Base-by-base conservation (phyloP, 1,139 yeast species). In the Pneumocystis jirovecii region DNA sequence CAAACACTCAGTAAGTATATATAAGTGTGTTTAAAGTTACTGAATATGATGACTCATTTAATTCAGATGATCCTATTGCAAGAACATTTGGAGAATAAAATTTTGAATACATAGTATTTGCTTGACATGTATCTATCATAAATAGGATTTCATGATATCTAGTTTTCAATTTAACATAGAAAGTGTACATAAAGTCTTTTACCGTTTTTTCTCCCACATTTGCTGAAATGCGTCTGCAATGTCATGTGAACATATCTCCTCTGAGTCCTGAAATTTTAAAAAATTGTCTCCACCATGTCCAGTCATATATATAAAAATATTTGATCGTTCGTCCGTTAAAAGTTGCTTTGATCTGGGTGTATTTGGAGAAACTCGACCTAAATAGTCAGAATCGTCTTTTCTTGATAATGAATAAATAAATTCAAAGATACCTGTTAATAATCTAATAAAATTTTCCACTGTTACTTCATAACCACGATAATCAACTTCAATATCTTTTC, bases 281-380 rank as follows among this genome's bases (percentile, higher is more conserved):
- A 93, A 93, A 75, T 93, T 97, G 72, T 91, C 90, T 65, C 99
- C 99, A 19, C 99, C 99, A 76, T 93, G 99, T 19, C 99, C 99
- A 0, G 98, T 95, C 85, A 93, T 82, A 75, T 95, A 93, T 57
- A 93, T 87, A 75, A 93, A 89, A 64, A 93, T 89, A 74, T 93
- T 93, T 29, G 96, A 89, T 73, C 90, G 85, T 73, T 91, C 97
- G 76, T 93, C 97, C 0, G 97, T 90, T 69, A 91, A 78, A 61
- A 93, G 79, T 70, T 97, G 81, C 76, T 93, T 93, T 29, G 96
- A 87, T 68, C 96, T 81, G 1, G 98, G 97, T 70, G 93, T 96
- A 66, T 88, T 90, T 42, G 85, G 87, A 63, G 90, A 93, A 96
- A 97, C 93, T 70, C 97, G 82, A 44, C 65, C 61, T 59, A 21